phyloP scores from a whole-genome alignment of 1,139 yeast genomes.

The Arxiozyma heterogenica region DNA sequence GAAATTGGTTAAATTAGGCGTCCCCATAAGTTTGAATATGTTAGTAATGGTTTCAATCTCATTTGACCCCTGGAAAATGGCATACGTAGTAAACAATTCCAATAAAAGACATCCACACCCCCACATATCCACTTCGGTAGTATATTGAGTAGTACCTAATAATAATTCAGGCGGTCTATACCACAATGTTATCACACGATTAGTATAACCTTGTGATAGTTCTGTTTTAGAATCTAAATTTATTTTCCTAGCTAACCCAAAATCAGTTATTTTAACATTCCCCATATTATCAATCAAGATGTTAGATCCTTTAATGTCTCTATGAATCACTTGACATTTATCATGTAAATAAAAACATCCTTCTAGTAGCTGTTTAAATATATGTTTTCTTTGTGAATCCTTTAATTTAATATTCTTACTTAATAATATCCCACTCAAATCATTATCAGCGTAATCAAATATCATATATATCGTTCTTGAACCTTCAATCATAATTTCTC shows the following conservation, averaged over 20 bases:
- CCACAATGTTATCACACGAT: conserved; percentile 93
- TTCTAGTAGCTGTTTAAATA: conserved; percentile 66
- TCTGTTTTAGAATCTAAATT: conserved; percentile 13
- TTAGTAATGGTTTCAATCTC: conserved; percentile 75
- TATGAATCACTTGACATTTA: conserved; percentile 62
- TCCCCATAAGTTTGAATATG: conserved; percentile 78
- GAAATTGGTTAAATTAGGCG: conserved; percentile 72
- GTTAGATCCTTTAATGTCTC: conserved; percentile 93
- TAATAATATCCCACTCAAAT: conserved; percentile 75
- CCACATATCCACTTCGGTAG: conserved; percentile 91
- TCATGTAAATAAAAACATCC: conserved; percentile 78
- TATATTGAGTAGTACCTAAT: conserved; percentile 83
- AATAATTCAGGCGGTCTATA: conserved; percentile 93
- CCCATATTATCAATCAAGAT: conserved; percentile 69
- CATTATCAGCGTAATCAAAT: conserved; percentile 90
- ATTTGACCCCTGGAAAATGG: conserved; percentile 81
- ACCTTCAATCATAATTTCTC: conserved; percentile 83
- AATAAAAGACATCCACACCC: conserved; percentile 88
- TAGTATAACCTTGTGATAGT: conserved; percentile 53
- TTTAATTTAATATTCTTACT: conserved; percentile 61
- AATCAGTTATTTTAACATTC: conserved; percentile 76
- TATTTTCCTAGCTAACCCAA: conserved; percentile 85
- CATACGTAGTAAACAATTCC: conserved; percentile 66
- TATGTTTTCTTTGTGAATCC: conserved; percentile 62
- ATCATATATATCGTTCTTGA: conserved; percentile 75